These are phyloP conservation scores for Trichomonas vaginalis DNA, from an alignment of 208 protist species.

Conservation along the genomic window DNA sequence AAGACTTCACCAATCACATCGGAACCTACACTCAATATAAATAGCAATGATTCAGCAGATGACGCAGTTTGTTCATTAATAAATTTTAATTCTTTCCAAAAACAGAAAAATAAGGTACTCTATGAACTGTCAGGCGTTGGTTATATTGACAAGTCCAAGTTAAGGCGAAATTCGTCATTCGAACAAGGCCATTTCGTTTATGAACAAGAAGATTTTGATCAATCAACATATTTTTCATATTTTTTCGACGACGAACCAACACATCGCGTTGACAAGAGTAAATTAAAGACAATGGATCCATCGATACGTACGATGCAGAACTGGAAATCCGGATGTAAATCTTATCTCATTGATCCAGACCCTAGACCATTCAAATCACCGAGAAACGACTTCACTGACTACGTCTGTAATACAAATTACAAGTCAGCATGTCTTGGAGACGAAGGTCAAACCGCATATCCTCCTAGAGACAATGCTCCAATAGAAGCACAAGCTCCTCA, in stretches of 20 bases:
- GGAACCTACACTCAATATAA: too few species aligned
- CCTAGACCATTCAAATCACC: neutral
- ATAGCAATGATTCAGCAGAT: neutral
- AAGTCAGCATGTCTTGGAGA: neutral
- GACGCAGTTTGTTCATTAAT: neutral
- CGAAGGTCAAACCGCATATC: neutral
- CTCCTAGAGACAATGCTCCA: neutral
- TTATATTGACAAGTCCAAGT: neutral
- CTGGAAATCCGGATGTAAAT: neutral
- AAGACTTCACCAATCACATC: too few species aligned
- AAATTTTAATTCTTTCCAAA: neutral
- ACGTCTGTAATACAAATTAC: neutral
- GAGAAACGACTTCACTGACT: neutral
- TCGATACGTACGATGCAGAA: neutral
- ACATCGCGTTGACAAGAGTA: neutral
- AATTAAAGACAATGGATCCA: neutral
- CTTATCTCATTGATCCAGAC: neutral
- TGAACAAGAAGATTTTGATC: neutral
- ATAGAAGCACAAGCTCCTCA: neutral
- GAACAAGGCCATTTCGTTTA: neutral
- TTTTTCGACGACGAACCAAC: neutral
- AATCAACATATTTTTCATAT: neutral
- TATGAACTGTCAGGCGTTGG: neutral
- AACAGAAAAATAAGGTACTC: neutral
- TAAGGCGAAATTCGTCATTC: neutral